Evolutionary conservation across 2,329 filamentous ascomycete genomes (phyloP).

Genomic region (Lasiodiplodia gonubiensis): DNA sequence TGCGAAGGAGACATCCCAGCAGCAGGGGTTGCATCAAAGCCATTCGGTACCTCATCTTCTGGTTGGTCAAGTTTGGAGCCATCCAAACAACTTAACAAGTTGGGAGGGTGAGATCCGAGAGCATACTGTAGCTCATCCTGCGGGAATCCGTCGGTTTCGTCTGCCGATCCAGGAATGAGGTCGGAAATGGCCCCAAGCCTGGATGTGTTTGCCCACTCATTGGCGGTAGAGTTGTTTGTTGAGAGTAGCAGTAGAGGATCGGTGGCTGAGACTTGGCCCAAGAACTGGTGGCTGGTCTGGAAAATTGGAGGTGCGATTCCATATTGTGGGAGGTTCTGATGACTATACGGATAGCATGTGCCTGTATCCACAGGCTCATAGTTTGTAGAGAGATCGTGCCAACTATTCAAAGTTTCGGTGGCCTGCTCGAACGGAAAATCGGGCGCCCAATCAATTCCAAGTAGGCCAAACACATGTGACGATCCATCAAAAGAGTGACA

Average conservation of each 20-base stretch:
- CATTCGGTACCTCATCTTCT: neutral
- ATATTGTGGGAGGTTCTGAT: neutral
- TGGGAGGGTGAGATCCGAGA: neutral
- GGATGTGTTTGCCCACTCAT: neutral
- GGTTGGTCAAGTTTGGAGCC: neutral
- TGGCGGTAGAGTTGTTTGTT: neutral
- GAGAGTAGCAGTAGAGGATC: neutral
- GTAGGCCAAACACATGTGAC: neutral
- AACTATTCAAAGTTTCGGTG: accelerated
- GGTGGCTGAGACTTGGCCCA: neutral
- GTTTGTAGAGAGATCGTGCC: accelerated
- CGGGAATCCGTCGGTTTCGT: neutral
- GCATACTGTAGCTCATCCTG: neutral
- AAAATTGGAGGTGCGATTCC: too few species aligned
- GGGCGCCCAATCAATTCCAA: neutral
- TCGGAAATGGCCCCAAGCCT: neutral
- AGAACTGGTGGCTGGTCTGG: too few species aligned
- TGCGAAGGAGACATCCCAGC: neutral
- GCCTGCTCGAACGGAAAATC: neutral
- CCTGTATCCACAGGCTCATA: neutral
- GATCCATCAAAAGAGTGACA: neutral
- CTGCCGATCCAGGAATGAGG: neutral
- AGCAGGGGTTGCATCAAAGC: too few species aligned
- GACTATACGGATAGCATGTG: too few species aligned
- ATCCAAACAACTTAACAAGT: neutral